Percentiles rank a stretch among this genome's conserved stretches.
phyloP scores from a whole-genome alignment of 2,329 filamentous ascomycete species.

The Cryphonectria naterciae region DNA sequence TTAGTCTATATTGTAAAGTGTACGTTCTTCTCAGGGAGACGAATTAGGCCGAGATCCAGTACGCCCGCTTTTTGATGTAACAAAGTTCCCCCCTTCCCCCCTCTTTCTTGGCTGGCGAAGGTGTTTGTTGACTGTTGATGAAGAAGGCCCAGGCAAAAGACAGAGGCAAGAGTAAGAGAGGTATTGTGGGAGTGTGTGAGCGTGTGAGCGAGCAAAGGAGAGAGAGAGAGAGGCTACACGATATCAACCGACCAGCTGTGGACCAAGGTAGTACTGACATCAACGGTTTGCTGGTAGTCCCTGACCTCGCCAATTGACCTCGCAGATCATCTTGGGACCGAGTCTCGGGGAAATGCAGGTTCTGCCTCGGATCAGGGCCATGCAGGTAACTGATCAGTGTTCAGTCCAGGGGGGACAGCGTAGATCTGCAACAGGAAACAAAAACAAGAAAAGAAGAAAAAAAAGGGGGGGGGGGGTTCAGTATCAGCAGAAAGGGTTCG shows the following conservation, averaged over 20 bases:
- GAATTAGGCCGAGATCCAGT: not conserved
- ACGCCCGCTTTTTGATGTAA: not conserved
- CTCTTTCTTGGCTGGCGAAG: not conserved
- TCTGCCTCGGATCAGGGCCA: not conserved
- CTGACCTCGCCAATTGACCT: not conserved
- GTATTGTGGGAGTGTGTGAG: too few relatives aligned
- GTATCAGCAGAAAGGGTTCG: not conserved
- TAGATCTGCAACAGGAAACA: not conserved
- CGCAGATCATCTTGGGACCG: not conserved
- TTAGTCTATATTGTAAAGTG: not conserved
- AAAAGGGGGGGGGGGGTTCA: constrained; percentile 5
- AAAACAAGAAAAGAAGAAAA: too few relatives aligned
- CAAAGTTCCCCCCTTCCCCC: too few relatives aligned
- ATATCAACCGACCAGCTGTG: not conserved
- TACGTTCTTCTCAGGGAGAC: not conserved
- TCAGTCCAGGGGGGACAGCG: not conserved
- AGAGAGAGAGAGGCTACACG: not conserved
- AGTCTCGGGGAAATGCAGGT: not conserved
- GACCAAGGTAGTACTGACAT: not conserved
- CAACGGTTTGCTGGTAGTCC: not conserved
- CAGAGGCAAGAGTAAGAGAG: not conserved
- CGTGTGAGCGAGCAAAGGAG: too few relatives aligned
- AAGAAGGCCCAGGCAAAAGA: not conserved
- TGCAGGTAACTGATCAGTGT: not conserved
- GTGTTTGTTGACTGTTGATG: not conserved